Base-by-base conservation (phyloP, 2,329 filamentous ascomycete species). In the Daldinia eschscholtzii region DNA sequence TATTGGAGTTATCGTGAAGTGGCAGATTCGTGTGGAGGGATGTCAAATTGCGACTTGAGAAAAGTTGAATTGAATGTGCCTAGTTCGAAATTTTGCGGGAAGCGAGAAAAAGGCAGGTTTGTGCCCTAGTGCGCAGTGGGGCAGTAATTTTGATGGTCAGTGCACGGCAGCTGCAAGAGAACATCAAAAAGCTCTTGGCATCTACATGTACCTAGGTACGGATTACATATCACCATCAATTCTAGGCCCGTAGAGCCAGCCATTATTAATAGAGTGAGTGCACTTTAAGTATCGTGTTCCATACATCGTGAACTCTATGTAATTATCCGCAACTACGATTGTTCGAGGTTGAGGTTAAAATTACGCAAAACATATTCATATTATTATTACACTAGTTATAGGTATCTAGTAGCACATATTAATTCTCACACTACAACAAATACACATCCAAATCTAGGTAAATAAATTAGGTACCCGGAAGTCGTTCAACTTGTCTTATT, bases 1-100 rank as follows among this genome's bases (percentile, higher is more conserved):
- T 77, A 74, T 76, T 75, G 78, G 74, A 59, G 76, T 73, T 77
- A 76, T 76, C 70, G 71, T 74, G 69, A 74, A 75, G 72, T 70
- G 73, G 69, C 65, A 71, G 62, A 72, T 67, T 70, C 64, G 37
- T 66, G 70, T 71, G 70, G 39, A 61, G 57, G 59, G 33, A 65
- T 60, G 58, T 57, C 56, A 56, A 56, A 61, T 64, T 62, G 35
- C 57, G 33, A 46, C 62, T 52, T 63, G 59, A 65, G 52, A 75
- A 74, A 74, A 73, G 68, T 48, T 65, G 58, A 58, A 59, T 62
- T 64, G 67, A 52, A 62, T 66, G 59, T 46, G 41, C 35, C 41
- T 59, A 46, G 23, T 30, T 65, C 39, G 44, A 55, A 73, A 66
- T 70, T 74, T 74, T 50, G 59, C 64, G 23, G 42, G 50, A 75